Conservation (phyloP, 2,329 filamentous ascomycete genomes). For the Cylindrodendrum hubeiense region DNA sequence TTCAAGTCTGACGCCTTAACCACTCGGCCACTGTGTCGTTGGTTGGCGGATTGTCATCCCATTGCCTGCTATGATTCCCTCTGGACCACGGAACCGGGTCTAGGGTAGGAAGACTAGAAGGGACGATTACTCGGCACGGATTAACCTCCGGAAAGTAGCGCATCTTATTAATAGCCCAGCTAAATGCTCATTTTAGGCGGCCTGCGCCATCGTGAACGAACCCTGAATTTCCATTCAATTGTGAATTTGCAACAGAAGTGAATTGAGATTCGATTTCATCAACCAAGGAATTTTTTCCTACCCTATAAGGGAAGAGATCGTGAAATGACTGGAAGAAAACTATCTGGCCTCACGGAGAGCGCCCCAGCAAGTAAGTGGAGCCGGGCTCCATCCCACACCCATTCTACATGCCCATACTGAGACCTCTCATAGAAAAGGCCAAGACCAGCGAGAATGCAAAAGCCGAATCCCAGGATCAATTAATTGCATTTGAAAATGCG, state of each 20-base stretch:
- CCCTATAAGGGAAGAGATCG: background rate
- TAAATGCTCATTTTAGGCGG: background rate
- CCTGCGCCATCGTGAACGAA: background rate
- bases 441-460: background rate
- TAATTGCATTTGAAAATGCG: background rate
- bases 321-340: background rate
- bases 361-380: background rate
- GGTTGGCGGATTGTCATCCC: background rate
- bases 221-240: background rate
- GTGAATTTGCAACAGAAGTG: background rate
- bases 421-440: background rate
- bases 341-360: background rate
- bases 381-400: background rate
- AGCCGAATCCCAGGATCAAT: background rate
- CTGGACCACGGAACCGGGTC: too few species aligned
- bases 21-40: conserved; percentile 5
- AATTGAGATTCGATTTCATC: background rate
- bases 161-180: background rate
- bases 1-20: conserved; percentile 12
- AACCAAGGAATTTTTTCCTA: background rate
- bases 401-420: background rate
- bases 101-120: too few species aligned
- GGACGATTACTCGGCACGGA: too few species aligned
- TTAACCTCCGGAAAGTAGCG: background rate
- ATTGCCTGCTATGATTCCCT: background rate